Base-by-base conservation (phyloP, 73 alveolate genomes). In the Tetrahymena borealis region DNA sequence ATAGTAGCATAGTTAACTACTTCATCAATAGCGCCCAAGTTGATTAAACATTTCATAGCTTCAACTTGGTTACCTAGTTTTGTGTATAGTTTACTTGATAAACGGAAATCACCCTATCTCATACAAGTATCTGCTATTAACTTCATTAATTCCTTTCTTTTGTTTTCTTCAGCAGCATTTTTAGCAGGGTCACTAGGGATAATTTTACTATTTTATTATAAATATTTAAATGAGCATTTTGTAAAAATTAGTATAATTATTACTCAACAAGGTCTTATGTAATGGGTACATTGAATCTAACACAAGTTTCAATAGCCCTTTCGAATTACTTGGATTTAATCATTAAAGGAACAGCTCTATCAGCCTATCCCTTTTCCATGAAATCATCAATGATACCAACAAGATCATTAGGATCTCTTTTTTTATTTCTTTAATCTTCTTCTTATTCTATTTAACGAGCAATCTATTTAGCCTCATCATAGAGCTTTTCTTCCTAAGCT, bases 11-110 rank as follows among this genome's bases (percentile, higher is more conserved):
- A 98, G 39, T 95, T 98, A 77, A 97, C 97, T 40, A 98, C 98
- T 85, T 98, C 97, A 90, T 98, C 97, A 60, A 95, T 95, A 94
- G 98, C 99, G 15, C 99, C 99, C 78, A 95, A 90, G 91, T 98
- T 97, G 37, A 98, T 95, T 33, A 97, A 96, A 91, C 99, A 98
- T 85, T 98, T 97, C 98, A 98, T 97, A 3, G 99, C 99, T 95
- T 98, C 98, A 38, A 97, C 96, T 79, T 96, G 96, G 93, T 98
- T 98, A 90, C 99, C 99, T 37, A 97, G 96, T 94, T 96, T 94
- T 40, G 99, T 98, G 92, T 96, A 98, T 33, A 98, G 93, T 94
- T 98, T 98, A 93, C 98, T 98, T 20, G 99, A 99, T 40, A 97
- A 93, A 90, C 94, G 98, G 90, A 96, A 97, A 94, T 97, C 97